Evolutionary conservation across 352 stramenopile species (phyloP).

Genomic region (Globisporangium cylindrosporum): DNA sequence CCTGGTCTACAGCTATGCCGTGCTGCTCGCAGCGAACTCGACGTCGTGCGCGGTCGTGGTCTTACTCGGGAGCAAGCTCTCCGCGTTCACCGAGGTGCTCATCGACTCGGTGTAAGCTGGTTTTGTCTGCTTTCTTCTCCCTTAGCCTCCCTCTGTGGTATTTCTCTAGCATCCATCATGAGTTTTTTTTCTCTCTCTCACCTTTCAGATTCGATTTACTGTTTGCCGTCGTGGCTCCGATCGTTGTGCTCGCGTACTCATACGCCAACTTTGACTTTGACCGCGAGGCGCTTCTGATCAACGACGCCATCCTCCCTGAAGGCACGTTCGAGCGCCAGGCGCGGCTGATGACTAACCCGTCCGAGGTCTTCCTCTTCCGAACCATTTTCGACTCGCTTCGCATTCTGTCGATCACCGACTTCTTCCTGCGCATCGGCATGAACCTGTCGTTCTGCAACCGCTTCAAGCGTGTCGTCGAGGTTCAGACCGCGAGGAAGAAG

Average conservation of each 20-base stretch:
- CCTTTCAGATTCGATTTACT: slow-evolving; percentile 23
- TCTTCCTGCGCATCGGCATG: slow-evolving; percentile 28
- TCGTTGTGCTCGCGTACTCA: slow-evolving; percentile 29
- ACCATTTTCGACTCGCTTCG: slow-evolving; percentile 34
- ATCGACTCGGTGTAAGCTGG: too few relatives aligned
- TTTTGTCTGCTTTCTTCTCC: too few relatives aligned
- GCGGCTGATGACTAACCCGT: slow-evolving; percentile 25
- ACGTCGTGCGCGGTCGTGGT: too few relatives aligned
- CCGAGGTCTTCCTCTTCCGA: slow-evolving; percentile 27
- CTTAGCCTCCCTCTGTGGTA: too few relatives aligned
- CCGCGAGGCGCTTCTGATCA: slow-evolving; percentile 7
- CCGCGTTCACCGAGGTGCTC: too few relatives aligned
- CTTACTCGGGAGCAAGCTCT: too few relatives aligned
- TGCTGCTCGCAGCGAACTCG: slow-evolving; percentile 2
- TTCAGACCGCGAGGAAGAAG: slow-evolving; percentile 20
- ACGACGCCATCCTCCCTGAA: neutral
- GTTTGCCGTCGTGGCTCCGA: slow-evolving; percentile 26
- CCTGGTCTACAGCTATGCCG: neutral
- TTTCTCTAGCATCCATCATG: too few relatives aligned
- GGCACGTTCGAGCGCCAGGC: slow-evolving; percentile 36
- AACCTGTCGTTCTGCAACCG: slow-evolving; percentile 24
- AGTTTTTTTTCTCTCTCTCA: too few relatives aligned
- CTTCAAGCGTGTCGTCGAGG: slow-evolving; percentile 31
- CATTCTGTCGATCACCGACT: slow-evolving; percentile 21
- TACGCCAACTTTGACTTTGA: slow-evolving; percentile 33